These are phyloP conservation scores for Isoetes engelmannii DNA, from an alignment of 83 land plant species.

Conservation along the genomic window DNA sequence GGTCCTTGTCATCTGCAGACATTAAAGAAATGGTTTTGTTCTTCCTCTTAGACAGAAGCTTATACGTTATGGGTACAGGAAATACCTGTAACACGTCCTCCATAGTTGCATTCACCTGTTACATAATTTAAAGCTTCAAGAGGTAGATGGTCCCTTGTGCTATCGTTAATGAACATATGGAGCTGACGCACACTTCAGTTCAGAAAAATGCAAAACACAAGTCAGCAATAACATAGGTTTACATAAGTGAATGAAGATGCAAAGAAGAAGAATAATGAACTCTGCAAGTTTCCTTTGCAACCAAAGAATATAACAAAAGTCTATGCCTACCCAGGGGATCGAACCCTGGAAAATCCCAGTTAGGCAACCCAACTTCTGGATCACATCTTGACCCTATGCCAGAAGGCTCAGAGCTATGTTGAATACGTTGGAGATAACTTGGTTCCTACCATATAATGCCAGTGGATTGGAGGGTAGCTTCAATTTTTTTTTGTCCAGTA, in stretches of 20 bases:
- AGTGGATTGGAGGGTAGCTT: no score
- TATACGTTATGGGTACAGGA: neutral
- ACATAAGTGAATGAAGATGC: neutral
- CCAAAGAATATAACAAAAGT: neutral
- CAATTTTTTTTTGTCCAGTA: no score
- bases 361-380: no score
- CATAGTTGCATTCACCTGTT: conserved; percentile 43
- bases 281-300: neutral
- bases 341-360: no score
- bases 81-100: conserved; percentile 42
- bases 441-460: no score
- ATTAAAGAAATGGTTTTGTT: neutral
- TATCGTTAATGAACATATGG: conserved; percentile 38
- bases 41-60: neutral
- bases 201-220: neutral
- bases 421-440: no score
- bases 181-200: conserved; percentile 34
- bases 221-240: neutral
- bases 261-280: neutral
- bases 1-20: conserved; percentile 37
- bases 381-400: no score
- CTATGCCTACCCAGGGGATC: no score
- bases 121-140: conserved; percentile 39
- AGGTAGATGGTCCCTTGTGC: conserved; percentile 24
- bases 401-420: no score